These are phyloP conservation scores for Saccharomycopsis hybrid DNA, from an alignment of 1,139 yeast genomes.

Conservation along the genomic window DNA sequence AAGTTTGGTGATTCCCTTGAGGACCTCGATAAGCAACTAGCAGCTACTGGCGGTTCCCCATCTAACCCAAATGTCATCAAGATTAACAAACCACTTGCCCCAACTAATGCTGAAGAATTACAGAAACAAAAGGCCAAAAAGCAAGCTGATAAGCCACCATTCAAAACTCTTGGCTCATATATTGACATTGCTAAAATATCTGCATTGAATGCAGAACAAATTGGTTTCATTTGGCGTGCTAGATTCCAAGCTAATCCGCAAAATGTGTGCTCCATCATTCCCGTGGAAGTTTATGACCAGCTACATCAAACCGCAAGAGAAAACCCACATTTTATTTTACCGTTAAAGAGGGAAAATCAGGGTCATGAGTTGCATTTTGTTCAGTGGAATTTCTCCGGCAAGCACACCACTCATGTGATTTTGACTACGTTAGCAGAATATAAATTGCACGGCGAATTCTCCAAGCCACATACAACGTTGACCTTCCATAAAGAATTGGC, in stretches of 20 bases:
- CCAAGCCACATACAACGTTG: slow-evolving; percentile 91
- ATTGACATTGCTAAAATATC: slow-evolving; percentile 62
- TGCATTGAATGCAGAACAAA: slow-evolving; percentile 52
- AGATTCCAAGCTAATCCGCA: slow-evolving; percentile 62
- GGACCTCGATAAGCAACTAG: slow-evolving; percentile 56
- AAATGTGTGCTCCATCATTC: slow-evolving; percentile 59
- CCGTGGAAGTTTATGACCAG: slow-evolving; percentile 47
- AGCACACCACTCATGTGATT: slow-evolving; percentile 80
- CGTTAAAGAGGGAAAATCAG: slow-evolving; percentile 46
- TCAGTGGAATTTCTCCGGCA: slow-evolving; percentile 91
- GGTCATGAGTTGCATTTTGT: slow-evolving; percentile 82
- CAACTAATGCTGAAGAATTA: slow-evolving; percentile 20
- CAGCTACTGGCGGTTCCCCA: slow-evolving; percentile 30
- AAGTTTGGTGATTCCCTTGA: slow-evolving; percentile 57
- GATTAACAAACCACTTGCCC: slow-evolving; percentile 26
- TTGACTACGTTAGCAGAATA: slow-evolving; percentile 89
- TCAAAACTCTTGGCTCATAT: slow-evolving; percentile 65
- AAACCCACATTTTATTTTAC: slow-evolving; percentile 70
- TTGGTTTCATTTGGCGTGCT: slow-evolving; percentile 86
- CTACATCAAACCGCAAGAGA: slow-evolving; percentile 63
- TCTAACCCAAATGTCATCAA: slow-evolving; percentile 24
- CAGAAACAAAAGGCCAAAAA: slow-evolving; percentile 10
- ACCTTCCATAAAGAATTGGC: slow-evolving; percentile 79
- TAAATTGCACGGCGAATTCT: slow-evolving; percentile 84
- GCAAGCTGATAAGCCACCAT: slow-evolving; percentile 36